Conservation (phyloP, 768 basidiomycete species). For the Tylopilus sp. region DNA sequence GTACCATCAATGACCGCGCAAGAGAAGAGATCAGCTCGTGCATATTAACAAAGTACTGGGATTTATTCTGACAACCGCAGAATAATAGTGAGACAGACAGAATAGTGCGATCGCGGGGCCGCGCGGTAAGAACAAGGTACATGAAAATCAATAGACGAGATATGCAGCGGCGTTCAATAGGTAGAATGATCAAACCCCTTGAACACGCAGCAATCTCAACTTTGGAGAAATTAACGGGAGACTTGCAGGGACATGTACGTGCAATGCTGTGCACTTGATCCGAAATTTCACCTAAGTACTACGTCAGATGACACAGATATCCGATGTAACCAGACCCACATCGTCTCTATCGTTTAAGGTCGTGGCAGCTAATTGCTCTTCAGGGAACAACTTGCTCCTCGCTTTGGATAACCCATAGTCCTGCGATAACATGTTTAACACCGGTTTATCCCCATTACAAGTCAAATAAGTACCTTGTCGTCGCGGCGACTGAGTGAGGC, state of each 20-base stretch:
- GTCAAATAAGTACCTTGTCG: constrained; percentile 18
- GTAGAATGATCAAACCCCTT: not conserved
- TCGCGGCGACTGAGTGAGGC: constrained; percentile 12
- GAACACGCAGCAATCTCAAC: not conserved
- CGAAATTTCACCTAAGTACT: not conserved
- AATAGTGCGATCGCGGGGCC: not conserved
- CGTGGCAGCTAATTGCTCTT: not conserved
- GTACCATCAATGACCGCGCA: not conserved
- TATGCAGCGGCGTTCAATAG: not conserved
- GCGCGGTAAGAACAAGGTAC: not conserved
- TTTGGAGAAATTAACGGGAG: not conserved
- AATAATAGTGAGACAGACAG: not conserved
- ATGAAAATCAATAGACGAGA: not conserved
- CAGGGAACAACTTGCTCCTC: constrained; percentile 2
- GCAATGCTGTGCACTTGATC: not conserved
- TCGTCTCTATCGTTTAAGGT: not conserved
- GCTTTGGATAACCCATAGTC: constrained; percentile 20
- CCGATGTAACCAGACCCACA: not conserved
- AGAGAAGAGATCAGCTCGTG: not conserved
- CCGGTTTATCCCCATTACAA: not conserved
- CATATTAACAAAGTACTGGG: not conserved
- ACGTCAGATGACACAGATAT: not conserved
- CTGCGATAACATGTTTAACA: constrained; percentile 3
- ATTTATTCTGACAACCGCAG: not conserved
- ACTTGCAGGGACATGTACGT: not conserved